Evolutionary conservation across 1,139 yeast species (phyloP).

Genomic region (Zygosaccharomyces sapae): DNA sequence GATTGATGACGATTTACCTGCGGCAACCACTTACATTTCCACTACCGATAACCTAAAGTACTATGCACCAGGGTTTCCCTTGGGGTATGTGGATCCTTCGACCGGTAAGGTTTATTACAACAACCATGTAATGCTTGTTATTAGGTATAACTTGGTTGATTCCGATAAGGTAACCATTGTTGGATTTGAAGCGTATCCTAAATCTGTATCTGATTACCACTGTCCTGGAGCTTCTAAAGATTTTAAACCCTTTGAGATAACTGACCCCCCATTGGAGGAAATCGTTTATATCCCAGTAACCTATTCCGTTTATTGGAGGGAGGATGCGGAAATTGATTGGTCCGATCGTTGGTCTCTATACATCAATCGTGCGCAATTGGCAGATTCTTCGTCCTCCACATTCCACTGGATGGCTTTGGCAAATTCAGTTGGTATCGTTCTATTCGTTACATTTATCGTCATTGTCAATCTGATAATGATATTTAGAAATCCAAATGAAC

Average conservation of each 20-base stretch:
- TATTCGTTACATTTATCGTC: constrained; percentile 23
- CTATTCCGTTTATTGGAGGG: constrained; percentile 86
- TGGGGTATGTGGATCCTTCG: constrained; percentile 60
- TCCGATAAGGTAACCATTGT: constrained; percentile 58
- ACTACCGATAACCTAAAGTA: constrained; percentile 57
- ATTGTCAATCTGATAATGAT: constrained; percentile 18
- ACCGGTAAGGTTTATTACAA: constrained; percentile 55
- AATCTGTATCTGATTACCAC: constrained; percentile 60
- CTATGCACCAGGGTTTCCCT: constrained; percentile 82
- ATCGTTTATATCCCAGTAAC: constrained; percentile 61
- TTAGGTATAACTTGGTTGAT: constrained; percentile 63
- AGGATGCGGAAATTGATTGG: constrained; percentile 66
- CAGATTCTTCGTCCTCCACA: constrained; percentile 19
- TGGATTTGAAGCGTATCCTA: constrained; percentile 88
- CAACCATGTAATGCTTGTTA: constrained; percentile 77
- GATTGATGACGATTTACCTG: constrained; percentile 73
- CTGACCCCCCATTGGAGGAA: constrained; percentile 35
- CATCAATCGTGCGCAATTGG: constrained; percentile 49
- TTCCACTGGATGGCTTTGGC: constrained; percentile 33
- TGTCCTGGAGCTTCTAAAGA: constrained; percentile 68
- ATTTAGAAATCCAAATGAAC: constrained; percentile 10
- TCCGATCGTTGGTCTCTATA: constrained; percentile 72
- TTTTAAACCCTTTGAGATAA: constrained; percentile 52
- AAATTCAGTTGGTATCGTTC: constrained; percentile 27
- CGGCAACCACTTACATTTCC: constrained; percentile 79